phyloP scores from a whole-genome alignment of 106 monocot species.

The Dendrobium nobile region DNA sequence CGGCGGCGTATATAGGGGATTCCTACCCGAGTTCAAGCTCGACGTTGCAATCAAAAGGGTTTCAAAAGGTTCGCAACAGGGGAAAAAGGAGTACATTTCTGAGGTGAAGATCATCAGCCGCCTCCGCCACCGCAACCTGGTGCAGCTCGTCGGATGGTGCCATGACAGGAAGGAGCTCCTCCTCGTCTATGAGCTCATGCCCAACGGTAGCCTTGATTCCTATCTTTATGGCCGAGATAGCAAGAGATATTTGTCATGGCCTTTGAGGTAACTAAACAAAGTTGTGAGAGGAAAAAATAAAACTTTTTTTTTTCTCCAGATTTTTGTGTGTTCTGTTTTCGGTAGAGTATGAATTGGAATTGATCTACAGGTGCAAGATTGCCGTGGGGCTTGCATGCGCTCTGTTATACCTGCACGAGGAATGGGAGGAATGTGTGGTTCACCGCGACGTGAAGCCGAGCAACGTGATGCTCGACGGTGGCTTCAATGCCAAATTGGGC shows the following conservation, averaged over 20 bases:
- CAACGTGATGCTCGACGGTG: conserved; percentile 24
- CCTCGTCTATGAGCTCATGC: conserved; percentile 59
- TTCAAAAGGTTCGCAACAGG: conserved; percentile 38
- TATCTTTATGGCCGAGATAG: conserved; percentile 21
- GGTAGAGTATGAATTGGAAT: neutral
- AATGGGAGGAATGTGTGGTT: conserved; percentile 42
- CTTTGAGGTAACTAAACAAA: conserved; percentile 17
- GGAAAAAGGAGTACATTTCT: conserved; percentile 47
- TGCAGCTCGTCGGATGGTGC: conserved; percentile 56
- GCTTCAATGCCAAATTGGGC: conserved; percentile 15
- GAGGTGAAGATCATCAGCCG: conserved; percentile 58
- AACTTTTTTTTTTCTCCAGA: neutral
- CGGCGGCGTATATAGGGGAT: conserved; percentile 44
- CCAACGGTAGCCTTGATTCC: conserved; percentile 45
- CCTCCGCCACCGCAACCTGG: conserved; percentile 50
- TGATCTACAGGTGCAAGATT: conserved; percentile 25
- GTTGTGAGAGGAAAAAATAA: neutral
- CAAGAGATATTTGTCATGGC: conserved; percentile 26
- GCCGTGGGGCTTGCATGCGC: conserved; percentile 35
- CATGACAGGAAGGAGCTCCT: conserved; percentile 34
- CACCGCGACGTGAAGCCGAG: conserved; percentile 31
- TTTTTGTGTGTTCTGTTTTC: neutral
- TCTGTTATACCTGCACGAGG: conserved; percentile 58
- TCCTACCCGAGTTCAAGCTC: conserved; percentile 10
- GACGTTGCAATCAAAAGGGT: conserved; percentile 55